Evolutionary conservation across 2,329 filamentous ascomycete species (phyloP), one percentile per base, ranked within the genome.

Genomic region (Massarina eburnea): DNA sequence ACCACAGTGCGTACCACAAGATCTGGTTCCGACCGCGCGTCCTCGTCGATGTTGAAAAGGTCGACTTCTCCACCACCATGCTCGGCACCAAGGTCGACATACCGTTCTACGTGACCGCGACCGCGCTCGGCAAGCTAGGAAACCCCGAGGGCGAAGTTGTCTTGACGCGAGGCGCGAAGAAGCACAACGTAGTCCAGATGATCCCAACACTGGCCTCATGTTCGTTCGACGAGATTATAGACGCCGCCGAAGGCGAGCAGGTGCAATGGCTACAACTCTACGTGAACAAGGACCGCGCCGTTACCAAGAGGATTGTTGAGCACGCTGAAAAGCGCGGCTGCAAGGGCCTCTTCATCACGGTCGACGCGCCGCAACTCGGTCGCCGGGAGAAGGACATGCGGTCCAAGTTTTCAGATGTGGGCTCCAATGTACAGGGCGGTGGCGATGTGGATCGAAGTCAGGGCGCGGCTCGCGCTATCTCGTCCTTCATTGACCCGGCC

Each of bases 371-470:
- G 5, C 92, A 97, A 72, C 84, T 99, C 18, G 94, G 94, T 33
- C 85, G 94, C 30, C 81, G 94, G 57, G 94, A 99, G 72, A 99
- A 97, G 76, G 94, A 97, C 70, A 97, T 97, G 94, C 88, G 94
- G 30, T 83, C 81, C 55, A 97, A 97, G 72, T 95, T 95, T 67
- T 83, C 82, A 29, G 92, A 96, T 58, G 81, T 81, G 12, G 92
- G 91, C 8, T 88, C 86, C 21, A 88, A 84, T 63, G 89, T 97
- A 12, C 94, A 97, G 72, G 74, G 73, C 36, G 89, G 88, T 40
- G 79, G 85, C 48, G 71, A 79, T 43, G 89, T 92, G 17, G 91
- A 97, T 71, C 90, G 84, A 51, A 88, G 84, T 15, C 94, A 99
- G 76, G 94, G 94, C 40, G 94, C 92, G 1, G 92, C 94, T 5